Conservation (phyloP, 1,139 yeast genomes). For the Pichia sp. region DNA sequence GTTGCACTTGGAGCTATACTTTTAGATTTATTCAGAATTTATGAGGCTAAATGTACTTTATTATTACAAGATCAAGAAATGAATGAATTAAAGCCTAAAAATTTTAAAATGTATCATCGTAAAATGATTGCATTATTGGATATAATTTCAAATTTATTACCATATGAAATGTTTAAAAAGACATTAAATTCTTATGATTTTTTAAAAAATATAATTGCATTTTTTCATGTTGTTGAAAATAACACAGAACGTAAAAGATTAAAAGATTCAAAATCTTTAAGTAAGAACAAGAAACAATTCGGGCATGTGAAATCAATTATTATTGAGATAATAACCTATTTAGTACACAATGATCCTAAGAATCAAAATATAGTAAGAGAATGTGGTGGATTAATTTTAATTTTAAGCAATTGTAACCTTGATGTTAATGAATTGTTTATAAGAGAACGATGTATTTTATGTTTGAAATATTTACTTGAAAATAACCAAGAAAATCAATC, state of each 20-base stretch:
- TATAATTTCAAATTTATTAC: conserved; percentile 45
- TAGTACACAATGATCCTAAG: conserved; percentile 45
- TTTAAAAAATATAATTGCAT: conserved; percentile 38
- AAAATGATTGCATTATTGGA: conserved; percentile 36
- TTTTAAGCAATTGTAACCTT: conserved; percentile 75
- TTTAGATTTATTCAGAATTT: conserved; percentile 35
- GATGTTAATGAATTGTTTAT: conserved; percentile 87
- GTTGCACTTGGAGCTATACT: conserved; percentile 10
- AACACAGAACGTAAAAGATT: conserved; percentile 38
- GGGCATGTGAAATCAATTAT: conserved; percentile 58
- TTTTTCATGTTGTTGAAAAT: conserved; percentile 46
- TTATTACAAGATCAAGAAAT: conserved; percentile 16
- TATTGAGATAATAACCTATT: conserved; percentile 53
- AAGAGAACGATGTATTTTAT: conserved; percentile 76
- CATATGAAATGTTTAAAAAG: conserved; percentile 46
- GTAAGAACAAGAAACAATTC: conserved; percentile 30
- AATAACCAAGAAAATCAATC: conserved; percentile 64
- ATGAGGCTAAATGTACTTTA: conserved; percentile 14
- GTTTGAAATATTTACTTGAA: conserved; percentile 62
- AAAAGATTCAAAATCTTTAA: conserved; percentile 21
- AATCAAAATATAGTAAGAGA: conserved; percentile 66
- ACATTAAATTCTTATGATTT: conserved; percentile 48
- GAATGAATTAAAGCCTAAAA: conserved; percentile 16
- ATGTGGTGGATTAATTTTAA: conserved; percentile 60
- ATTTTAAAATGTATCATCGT: conserved; percentile 15